Conservation (phyloP, 208 protist genomes). For the Leishmania major region DNA sequence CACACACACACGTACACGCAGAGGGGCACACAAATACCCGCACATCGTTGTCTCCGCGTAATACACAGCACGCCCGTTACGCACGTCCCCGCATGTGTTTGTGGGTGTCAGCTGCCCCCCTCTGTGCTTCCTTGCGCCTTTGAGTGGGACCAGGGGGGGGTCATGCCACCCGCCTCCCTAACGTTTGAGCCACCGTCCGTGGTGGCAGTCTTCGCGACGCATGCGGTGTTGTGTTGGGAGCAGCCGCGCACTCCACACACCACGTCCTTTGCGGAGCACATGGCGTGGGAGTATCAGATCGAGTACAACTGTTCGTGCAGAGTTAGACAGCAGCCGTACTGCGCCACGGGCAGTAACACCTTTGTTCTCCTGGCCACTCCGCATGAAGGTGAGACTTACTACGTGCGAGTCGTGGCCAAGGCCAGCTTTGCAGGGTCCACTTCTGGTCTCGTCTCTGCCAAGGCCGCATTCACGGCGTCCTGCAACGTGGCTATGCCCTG, state of each 20-base stretch:
- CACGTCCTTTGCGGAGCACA: constrained; percentile 16
- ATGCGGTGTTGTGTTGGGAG: constrained; percentile 53
- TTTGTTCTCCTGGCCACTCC: constrained; percentile 42
- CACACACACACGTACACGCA: neutral
- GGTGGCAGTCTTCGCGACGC: constrained; percentile 49
- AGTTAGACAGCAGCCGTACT: constrained; percentile 22
- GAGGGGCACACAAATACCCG: neutral
- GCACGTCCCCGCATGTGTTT: neutral
- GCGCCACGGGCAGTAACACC: constrained; percentile 28
- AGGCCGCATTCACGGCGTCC: constrained; percentile 20
- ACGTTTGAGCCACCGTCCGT: constrained; percentile 21
- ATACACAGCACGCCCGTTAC: neutral
- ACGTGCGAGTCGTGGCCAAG: constrained; percentile 54
- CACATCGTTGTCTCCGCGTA: neutral
- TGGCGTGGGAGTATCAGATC: constrained; percentile 55
- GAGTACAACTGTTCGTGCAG: constrained; percentile 56
- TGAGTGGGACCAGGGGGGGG: neutral
- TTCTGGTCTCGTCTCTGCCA: constrained; percentile 35
- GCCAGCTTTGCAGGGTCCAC: constrained; percentile 24
- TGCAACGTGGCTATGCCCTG: constrained; percentile 38
- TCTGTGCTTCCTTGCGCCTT: constrained; percentile 4
- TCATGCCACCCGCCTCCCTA: neutral
- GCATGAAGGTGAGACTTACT: constrained; percentile 49
- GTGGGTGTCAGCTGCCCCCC: neutral
- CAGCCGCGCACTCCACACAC: constrained; percentile 15